Base-by-base conservation (phyloP, 1,139 yeast species). In the Kodamaea plutei region DNA sequence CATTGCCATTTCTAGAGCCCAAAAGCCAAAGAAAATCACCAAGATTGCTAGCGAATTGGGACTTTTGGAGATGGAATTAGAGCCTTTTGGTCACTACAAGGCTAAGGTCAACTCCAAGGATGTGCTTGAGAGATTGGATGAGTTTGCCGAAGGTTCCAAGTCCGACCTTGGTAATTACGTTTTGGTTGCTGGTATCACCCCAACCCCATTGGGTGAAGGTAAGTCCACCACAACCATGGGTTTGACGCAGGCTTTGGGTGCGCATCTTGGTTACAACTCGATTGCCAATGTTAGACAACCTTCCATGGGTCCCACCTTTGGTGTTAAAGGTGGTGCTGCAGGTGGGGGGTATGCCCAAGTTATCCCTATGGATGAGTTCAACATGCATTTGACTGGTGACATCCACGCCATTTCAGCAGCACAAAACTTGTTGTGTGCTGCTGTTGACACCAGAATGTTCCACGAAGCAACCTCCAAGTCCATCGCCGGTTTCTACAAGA, bases 291-390 rank as follows among this genome's bases (percentile, higher is more conserved):
- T 83, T 28, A 73, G 93, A 58, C 93, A 83, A 53, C 91, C 93
- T 9, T 79, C 88, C 9, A 81, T 82, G 89, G 93, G 93, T 14
- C 93, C 93, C 33, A 83, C 91, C 7, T 82, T 83, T 49, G 93
- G 93, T 56, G 84, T 82, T 36, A 83, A 83, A 58, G 93, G 93
- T 52, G 91, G 91, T 56, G 93, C 93, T 39, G 91, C 93, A 8
- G 93, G 93, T 46, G 93, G 91, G 53, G 91, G 91, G 33, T 82
- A 81, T 51, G 72, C 93, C 6, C 91, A 83, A 56, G 91, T 82
- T 15, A 82, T 83, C 50, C 93, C 93, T 31, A 83, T 83, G 91
- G 93, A 83, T 54, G 91, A 83, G 54, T 83, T 83, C 62, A 83
- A 83, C 60, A 74, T 83, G 81, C 91, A 83, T 56, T 67, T 83